phyloP scores from a whole-genome alignment of 179 eudicot species.

The Corrigiola litoralis region DNA sequence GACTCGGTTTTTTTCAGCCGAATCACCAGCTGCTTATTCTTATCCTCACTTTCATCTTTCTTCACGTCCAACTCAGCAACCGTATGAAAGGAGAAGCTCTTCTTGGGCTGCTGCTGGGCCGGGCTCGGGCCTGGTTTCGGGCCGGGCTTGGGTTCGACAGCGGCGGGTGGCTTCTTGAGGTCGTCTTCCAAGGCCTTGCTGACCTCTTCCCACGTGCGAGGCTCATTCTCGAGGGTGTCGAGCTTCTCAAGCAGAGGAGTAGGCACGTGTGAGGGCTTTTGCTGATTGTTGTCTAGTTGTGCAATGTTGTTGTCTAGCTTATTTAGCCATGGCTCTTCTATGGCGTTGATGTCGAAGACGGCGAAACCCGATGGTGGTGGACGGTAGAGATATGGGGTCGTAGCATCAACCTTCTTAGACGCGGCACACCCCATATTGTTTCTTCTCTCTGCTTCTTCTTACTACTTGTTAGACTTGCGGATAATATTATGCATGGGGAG shows the following conservation, averaged over 20 bases:
- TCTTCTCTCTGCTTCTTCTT: not conserved
- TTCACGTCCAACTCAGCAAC: constrained; percentile 63
- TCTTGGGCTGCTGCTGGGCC: constrained; percentile 24
- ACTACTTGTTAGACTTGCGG: no score
- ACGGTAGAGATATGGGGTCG: constrained; percentile 46
- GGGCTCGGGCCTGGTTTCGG: constrained; percentile 1
- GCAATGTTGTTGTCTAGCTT: constrained; percentile 21
- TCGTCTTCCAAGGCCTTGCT: constrained; percentile 73
- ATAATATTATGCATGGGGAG: constrained; percentile 8
- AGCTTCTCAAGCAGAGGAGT: constrained; percentile 66
- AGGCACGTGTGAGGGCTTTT: constrained; percentile 43
- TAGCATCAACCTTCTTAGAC: constrained; percentile 53
- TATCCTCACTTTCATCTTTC: not conserved
- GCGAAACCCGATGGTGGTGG: constrained; percentile 70
- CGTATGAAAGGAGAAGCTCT: constrained; percentile 69
- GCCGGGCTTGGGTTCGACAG: not conserved
- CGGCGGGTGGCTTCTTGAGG: constrained; percentile 39
- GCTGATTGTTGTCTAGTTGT: constrained; percentile 5
- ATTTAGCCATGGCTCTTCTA: constrained; percentile 91
- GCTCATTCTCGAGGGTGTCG: constrained; percentile 43
- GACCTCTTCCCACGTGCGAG: constrained; percentile 86
- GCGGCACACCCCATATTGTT: constrained; percentile 68
- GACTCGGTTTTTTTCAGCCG: constrained; percentile 8
- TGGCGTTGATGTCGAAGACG: constrained; percentile 64
- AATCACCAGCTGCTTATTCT: not conserved